A percentile compares a stretch with the other conserved stretches of the same genome.
Evolutionary conservation across 2,329 filamentous ascomycete genomes (phyloP).

Genomic region (Ophiostoma himal-ulmi): DNA sequence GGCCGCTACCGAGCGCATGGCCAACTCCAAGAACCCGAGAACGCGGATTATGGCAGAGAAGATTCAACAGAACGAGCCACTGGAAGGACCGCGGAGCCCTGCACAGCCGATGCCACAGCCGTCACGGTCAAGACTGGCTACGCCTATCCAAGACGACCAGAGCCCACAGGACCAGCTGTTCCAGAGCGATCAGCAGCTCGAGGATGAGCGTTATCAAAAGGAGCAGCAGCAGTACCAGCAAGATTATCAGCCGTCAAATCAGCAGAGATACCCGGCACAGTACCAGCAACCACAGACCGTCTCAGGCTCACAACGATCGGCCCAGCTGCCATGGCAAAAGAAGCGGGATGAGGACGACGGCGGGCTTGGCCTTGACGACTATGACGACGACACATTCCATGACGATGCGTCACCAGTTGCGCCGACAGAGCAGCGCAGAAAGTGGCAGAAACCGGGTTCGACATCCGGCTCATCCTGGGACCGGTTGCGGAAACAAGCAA

Average conservation of each 20-base stretch:
- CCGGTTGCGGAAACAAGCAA: slow-evolving; percentile 22
- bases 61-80: neutral
- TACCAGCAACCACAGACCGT: slow-evolving; percentile 5
- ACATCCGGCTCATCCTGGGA: slow-evolving; percentile 26
- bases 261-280: neutral
- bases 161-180: neutral
- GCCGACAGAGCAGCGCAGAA: slow-evolving; percentile 17
- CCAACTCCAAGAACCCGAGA: neutral
- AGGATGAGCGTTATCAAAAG: slow-evolving; percentile 4
- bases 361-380: neutral
- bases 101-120: neutral
- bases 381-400: neutral
- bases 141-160: neutral
- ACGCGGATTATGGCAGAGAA: neutral
- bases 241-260: neutral
- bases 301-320: neutral
- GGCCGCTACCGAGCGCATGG: neutral
- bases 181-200: slow-evolving; percentile 11
- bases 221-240: slow-evolving; percentile 11
- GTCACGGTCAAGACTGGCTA: neutral
- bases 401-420: slow-evolving; percentile 28
- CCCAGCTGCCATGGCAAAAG: neutral
- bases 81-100: neutral
- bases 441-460: slow-evolving; percentile 10
- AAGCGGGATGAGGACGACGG: neutral